Percentiles rank a stretch among this genome's conserved stretches.
These are phyloP conservation scores for Tricholoma matsutake DNA, from an alignment of 768 basidiomycete genomes.

Conservation along the genomic window DNA sequence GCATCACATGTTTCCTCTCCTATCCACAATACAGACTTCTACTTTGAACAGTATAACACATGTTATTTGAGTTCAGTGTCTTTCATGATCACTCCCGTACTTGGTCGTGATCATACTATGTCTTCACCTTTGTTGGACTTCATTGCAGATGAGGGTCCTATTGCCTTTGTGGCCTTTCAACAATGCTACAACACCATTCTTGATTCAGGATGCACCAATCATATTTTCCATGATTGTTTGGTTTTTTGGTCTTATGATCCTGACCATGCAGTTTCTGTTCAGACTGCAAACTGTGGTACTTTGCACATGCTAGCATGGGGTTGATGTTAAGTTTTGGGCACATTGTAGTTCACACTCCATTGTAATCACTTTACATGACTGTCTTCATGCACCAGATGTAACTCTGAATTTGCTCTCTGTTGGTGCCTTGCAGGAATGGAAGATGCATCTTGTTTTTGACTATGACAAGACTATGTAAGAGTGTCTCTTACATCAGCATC, in stretches of 20 bases:
- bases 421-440: neutral
- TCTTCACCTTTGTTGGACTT: too few species aligned
- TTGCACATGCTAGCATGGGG: constrained; percentile 10
- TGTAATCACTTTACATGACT: neutral
- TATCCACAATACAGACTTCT: too few species aligned
- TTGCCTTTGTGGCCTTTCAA: neutral
- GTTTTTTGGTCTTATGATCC: constrained; percentile 17
- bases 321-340: constrained; percentile 8
- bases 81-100: too few species aligned
- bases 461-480: too few species aligned
- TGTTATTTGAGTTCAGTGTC: too few species aligned
- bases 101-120: too few species aligned
- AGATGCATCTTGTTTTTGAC: neutral
- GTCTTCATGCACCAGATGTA: neutral
- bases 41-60: too few species aligned
- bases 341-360: neutral
- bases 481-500: too few species aligned
- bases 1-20: too few species aligned
- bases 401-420: constrained; percentile 4
- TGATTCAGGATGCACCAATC: constrained; percentile 22
- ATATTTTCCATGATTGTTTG: constrained; percentile 12
- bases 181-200: constrained; percentile 9
- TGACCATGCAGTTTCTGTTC: constrained; percentile 1
- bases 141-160: too few species aligned
- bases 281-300: constrained; percentile 19